Evolutionary conservation across 2,329 filamentous ascomycete species (phyloP).

Genomic region (Pestalotiopsis fici): DNA sequence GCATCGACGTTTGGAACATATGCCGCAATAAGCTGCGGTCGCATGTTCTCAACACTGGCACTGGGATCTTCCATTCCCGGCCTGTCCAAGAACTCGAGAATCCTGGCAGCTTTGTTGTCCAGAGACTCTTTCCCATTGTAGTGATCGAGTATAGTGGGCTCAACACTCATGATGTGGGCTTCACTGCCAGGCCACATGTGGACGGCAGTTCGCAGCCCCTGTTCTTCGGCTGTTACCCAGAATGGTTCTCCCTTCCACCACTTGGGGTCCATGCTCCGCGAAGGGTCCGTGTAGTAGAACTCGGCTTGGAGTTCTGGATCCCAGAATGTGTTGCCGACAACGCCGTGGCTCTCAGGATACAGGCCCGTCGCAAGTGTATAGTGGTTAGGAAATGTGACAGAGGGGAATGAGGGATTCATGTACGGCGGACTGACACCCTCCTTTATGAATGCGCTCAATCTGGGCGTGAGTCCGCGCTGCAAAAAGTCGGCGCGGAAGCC

Average conservation of each 20-base stretch:
- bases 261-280: conserved; percentile 75
- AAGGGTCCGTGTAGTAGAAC: conserved; percentile 84
- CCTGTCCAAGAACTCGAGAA: conserved; percentile 82
- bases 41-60: conserved; percentile 50
- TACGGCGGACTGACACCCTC: conserved; percentile 88
- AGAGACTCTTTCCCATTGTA: conserved; percentile 80
- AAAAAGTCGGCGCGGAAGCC: conserved; percentile 96
- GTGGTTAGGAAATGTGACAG: conserved; percentile 95
- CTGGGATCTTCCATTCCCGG: conserved; percentile 68
- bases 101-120: conserved; percentile 72
- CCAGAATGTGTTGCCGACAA: conserved; percentile 95
- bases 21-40: conserved; percentile 89
- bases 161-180: conserved; percentile 73
- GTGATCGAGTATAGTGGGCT: conserved; percentile 80
- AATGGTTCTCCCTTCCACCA: conserved; percentile 97
- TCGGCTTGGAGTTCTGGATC: conserved; percentile 75
- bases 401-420: conserved; percentile 94
- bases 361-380: conserved; percentile 91
- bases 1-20: conserved; percentile 93
- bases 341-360: conserved; percentile 88
- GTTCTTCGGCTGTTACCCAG: conserved; percentile 88
- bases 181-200: conserved; percentile 99
- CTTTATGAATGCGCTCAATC: conserved; percentile 74
- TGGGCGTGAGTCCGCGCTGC: conserved; percentile 78
- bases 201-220: conserved; percentile 76